Evolutionary conservation across 345 rosid species (phyloP), one percentile per base, ranked within the genome.

Genomic region (Pistacia integerrima): DNA sequence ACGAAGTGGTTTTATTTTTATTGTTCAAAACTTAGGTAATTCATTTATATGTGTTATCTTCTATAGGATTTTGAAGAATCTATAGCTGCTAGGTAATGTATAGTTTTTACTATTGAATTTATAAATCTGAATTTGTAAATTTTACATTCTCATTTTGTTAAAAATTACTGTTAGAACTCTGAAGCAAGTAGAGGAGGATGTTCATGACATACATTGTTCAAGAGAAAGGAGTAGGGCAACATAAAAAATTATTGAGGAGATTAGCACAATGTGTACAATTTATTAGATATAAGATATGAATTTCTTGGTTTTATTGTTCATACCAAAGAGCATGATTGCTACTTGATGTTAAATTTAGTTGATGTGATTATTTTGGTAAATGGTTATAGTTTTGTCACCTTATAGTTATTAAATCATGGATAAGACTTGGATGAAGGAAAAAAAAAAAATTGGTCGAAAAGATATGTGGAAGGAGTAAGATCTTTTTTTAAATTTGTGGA

Each of bases 161-260:
- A 71, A 51, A 46, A 55, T 69, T n/a, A 25, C 16, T 22, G 65
- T 74, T 36, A 84, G 89, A 77, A 82, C 66, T 58, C 62, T 72
- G 11, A 65, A 66, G 72, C 80, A 76, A 61, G 81, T 59, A 46
- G 79, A 74, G 13, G 84, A 57, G 73, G 70, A 64, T 81, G 57
- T 68, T 38, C 86, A 74, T 80, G 88, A 82, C 76, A 74, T 88
- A 55, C 92, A 90, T 79, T 91, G 97, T 81, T 91, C 92, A 9
- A 84, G 93, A 80, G 92, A 90, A 79, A 83, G 93, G 67, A 90
- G 93, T 73, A 87, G 89, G 76, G 85, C 25, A 25, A 25, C 94
- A 22, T 86, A 90, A 85, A 75, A 82, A 67, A 64, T 84, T 41
- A 80, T 91, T 57, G 80, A 88, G 56, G 89, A 88, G 87, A 93